Evolutionary conservation across 306 rosid species (phyloP), one percentile per base, ranked within the genome.

Genomic region (Cicer pinnatifidum): DNA sequence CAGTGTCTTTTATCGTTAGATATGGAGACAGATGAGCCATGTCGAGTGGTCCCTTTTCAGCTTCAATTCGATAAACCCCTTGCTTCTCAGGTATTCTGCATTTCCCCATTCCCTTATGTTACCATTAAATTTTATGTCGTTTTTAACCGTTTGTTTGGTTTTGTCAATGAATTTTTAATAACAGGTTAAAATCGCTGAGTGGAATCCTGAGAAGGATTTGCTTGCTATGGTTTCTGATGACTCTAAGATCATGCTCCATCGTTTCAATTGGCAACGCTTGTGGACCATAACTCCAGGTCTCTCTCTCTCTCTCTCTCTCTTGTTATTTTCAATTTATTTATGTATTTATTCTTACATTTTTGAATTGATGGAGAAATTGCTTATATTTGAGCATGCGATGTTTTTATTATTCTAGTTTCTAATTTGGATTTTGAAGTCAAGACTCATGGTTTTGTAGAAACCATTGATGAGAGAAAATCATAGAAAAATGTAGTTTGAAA

Each of bases 121-220:
- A 1, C 66, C 9, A 46, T 71, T 71, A 2, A 11, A 11, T 37
- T 72, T 7, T 8, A 8, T 12, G 15, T 19, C 6, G 3, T 63
- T 39, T 59, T 60, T 46, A 68, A 68, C 10, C 11, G 47, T 44
- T 60, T 69, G 64, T 77, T 61, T 33, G 40, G 2, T 59, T 53
- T 72, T 60, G 33, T 44, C 57, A 20, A 43, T 50, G 56, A 59
- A 45, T 59, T 78, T 54, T 48, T 68, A 76, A 78, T 79, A 54
- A 33, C 76, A 93, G 97, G 23, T 87, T 58, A 85, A 82, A 79
- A 85, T 93, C 45, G 92, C 98, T n/a, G 98, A 91, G 66, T 93
- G 98, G 98, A 93, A 93, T 73, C 98, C 97, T 0, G 98, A 93
- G 84, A 93, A 93, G 82, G 98, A 93, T 67, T 89, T 93, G 79